These are phyloP conservation scores for Penicillium sp. DNA, from an alignment of 2,329 filamentous ascomycete species.

Conservation along the genomic window DNA sequence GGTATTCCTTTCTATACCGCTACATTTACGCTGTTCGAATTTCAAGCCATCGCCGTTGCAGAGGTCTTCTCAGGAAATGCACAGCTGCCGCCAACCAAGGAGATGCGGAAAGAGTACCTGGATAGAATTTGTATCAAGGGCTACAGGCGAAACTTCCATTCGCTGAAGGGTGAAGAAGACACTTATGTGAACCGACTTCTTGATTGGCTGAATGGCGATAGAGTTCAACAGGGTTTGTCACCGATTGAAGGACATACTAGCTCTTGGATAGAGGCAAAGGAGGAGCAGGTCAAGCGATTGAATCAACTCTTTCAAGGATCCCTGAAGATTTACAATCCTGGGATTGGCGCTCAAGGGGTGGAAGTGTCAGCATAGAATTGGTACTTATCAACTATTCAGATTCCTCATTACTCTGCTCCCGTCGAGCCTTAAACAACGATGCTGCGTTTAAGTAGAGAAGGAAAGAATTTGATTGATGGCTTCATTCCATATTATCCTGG, in stretches of 20 bases:
- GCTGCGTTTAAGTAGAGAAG: no score
- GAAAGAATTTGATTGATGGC: no score
- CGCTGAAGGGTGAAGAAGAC: slow-evolving; percentile 36
- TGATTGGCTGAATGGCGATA: slow-evolving; percentile 36
- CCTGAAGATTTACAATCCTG: neutral
- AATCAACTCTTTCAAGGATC: neutral
- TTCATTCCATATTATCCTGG: no score
- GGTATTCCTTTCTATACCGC: slow-evolving; percentile 67
- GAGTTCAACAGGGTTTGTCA: slow-evolving; percentile 18
- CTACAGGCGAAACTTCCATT: slow-evolving; percentile 38
- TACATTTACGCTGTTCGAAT: slow-evolving; percentile 70
- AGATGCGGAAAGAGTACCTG: slow-evolving; percentile 39
- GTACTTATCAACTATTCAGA: neutral
- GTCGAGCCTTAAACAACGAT: no score
- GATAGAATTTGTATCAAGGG: slow-evolving; percentile 28
- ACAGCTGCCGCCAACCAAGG: slow-evolving; percentile 46
- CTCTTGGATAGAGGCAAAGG: slow-evolving; percentile 31
- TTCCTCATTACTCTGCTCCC: no score
- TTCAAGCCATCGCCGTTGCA: slow-evolving; percentile 64
- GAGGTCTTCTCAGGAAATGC: slow-evolving; percentile 57
- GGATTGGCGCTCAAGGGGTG: neutral
- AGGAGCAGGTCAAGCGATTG: slow-evolving; percentile 24
- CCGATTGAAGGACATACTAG: slow-evolving; percentile 32
- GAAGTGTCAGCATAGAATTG: neutral
- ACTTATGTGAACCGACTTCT: slow-evolving; percentile 36